Base-by-base conservation (phyloP, 768 basidiomycete species). In the Macrocybe gigantea region DNA sequence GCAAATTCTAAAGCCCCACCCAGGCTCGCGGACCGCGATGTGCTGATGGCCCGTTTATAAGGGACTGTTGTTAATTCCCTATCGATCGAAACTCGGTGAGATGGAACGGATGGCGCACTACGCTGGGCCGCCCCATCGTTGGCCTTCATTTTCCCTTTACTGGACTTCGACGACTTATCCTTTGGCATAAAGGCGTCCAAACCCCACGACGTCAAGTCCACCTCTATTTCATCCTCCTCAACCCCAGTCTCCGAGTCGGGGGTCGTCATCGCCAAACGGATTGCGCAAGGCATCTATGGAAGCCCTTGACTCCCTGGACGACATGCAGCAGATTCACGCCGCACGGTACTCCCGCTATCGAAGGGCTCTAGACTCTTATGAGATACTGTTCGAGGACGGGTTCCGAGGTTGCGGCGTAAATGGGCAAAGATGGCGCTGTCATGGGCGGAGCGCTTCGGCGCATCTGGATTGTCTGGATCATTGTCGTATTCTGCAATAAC, bases 381-480 rank as follows among this genome's bases (percentile, higher is more conserved):
- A 38, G 75, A 59, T 13, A 64, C 56, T 6, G 64, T 44, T 32
- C 64, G 65, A 15, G 73, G 71, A 49, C 71, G 72, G 52, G 77
- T 68, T 43, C 74, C 74, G 44, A 73, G 70, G 52, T 68, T 72
- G 44, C 76, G 79, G 32, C 86, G 81, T 36, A 89, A 70, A 61
- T 87, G 84, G n/a, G 85, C 75, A 57, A 93, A 92, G 50, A 93
- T 85, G 44, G 88, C 90, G 51, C 88, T 91, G 50, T 92, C 87
- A 38, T 89, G 79, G 3, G 89, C 89, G 41, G 79, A 83, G 47
- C 75, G 77, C 53, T 71, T 66, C 6, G 80, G 79, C 8, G 69
- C 73, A 44, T 79, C 65, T 5, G 83, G 83, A 60, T 90, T 72
- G n/a, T 75, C 69, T 33, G 77, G 72, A 61, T 93, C 89, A 54